Percentiles rank a stretch among this genome's conserved stretches.
phyloP scores from a whole-genome alignment of 2,329 filamentous ascomycete genomes.

The Aspergillus ibericus region DNA sequence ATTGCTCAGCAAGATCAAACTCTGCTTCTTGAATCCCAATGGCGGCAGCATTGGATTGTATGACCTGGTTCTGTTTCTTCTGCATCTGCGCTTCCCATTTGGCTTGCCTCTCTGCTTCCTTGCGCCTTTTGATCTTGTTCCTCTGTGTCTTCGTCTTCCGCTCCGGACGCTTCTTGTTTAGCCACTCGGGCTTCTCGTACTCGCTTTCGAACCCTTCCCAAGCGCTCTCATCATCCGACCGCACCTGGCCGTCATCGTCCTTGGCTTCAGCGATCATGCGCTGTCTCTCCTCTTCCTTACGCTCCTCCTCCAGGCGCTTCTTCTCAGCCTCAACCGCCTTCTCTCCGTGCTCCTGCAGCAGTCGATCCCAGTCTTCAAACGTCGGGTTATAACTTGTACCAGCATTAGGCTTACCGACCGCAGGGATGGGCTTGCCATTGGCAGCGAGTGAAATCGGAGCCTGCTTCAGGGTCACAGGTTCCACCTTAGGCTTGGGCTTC shows the following conservation, averaged over 20 bases:
- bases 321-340: slow-evolving; percentile 78
- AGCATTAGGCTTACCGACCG: slow-evolving; percentile 74
- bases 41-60: slow-evolving; percentile 69
- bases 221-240: slow-evolving; percentile 83
- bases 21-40: slow-evolving; percentile 49
- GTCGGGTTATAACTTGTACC: slow-evolving; percentile 91
- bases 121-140: slow-evolving; percentile 84
- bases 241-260: slow-evolving; percentile 70
- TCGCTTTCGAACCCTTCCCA: slow-evolving; percentile 90
- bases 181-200: slow-evolving; percentile 64
- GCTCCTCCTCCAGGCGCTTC: slow-evolving; percentile 66
- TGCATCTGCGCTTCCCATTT: slow-evolving; percentile 76
- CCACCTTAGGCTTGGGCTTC: slow-evolving; percentile 64
- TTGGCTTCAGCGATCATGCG: slow-evolving; percentile 73
- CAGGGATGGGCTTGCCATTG: slow-evolving; percentile 74
- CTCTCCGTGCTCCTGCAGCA: slow-evolving; percentile 71
- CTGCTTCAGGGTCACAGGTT: slow-evolving; percentile 72
- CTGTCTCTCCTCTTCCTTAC: slow-evolving; percentile 65
- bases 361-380: slow-evolving; percentile 79
- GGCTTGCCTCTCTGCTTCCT: slow-evolving; percentile 76
- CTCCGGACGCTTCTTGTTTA: slow-evolving; percentile 72
- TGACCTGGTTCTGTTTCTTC: slow-evolving; percentile 69
- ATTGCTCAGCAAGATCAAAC: slow-evolving; percentile 45
- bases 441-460: slow-evolving; percentile 80
- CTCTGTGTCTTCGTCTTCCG: slow-evolving; percentile 83